phyloP scores from a whole-genome alignment of 192 early-diverging fungal species.

The Rhizoclosmatium sp. region DNA sequence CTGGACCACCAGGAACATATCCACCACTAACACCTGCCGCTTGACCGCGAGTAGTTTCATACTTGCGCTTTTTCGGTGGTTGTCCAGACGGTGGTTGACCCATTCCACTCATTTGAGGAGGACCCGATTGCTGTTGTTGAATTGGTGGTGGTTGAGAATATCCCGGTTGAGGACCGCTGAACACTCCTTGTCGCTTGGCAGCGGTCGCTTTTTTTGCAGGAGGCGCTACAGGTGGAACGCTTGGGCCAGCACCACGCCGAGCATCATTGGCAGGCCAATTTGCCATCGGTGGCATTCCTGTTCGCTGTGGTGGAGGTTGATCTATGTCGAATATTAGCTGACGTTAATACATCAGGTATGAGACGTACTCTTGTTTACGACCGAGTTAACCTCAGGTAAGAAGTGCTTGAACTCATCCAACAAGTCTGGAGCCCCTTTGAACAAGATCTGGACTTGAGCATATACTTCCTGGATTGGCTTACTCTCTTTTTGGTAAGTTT shows the following conservation, averaged over 20 bases:
- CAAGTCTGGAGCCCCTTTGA: conserved; percentile 85
- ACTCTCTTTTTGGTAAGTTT: conserved; percentile 96
- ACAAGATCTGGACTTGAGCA: conserved; percentile 89
- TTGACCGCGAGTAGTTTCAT: conserved; percentile 1
- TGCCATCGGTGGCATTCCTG: background rate
- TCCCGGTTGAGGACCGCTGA: conserved; percentile 8
- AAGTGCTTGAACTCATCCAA: conserved; percentile 99
- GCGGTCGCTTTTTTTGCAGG: background rate
- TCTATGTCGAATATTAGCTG: background rate
- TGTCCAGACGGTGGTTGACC: background rate
- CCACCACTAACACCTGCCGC: conserved; percentile 3
- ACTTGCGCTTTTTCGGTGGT: conserved; percentile 46
- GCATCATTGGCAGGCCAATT: background rate
- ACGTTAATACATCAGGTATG: background rate
- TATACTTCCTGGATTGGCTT: conserved; percentile 98
- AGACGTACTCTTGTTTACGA: conserved; percentile 21
- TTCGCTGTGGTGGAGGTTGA: background rate
- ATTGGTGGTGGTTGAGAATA: background rate
- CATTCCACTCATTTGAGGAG: background rate
- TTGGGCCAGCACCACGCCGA: background rate
- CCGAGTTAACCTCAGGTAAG: conserved; percentile 84
- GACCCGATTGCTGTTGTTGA: background rate
- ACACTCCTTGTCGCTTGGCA: conserved; percentile 20
- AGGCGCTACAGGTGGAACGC: background rate
- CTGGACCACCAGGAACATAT: conserved; percentile 22